Percentiles rank a stretch among this genome's conserved stretches.
phyloP scores from a whole-genome alignment of 306 rosid genomes.

The Psophocarpus tetragonolobus region DNA sequence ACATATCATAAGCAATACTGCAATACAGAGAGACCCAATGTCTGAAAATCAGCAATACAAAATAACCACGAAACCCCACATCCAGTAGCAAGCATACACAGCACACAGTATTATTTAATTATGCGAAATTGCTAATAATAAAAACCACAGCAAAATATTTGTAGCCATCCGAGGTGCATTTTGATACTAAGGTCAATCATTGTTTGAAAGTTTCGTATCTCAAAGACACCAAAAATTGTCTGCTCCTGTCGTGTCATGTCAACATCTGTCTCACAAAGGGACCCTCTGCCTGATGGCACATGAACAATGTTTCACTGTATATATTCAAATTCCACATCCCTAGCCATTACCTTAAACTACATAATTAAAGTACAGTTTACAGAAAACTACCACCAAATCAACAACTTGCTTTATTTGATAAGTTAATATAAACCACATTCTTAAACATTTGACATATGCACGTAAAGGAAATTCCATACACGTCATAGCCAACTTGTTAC shows the following conservation, averaged over 20 bases:
- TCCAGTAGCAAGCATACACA: not conserved
- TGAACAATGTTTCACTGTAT: not conserved
- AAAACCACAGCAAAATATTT: not conserved
- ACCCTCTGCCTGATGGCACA: not conserved
- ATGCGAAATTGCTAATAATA: no score
- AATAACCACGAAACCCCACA: not conserved
- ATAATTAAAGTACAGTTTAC: not conserved
- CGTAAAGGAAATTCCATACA: not conserved
- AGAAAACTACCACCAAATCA: not conserved
- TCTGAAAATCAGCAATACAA: not conserved
- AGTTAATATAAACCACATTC: not conserved
- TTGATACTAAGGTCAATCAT: conserved; percentile 16
- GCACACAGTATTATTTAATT: not conserved
- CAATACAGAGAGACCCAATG: not conserved
- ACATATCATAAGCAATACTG: not conserved
- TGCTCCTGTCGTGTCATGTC: conserved; percentile 29
- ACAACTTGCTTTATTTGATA: not conserved
- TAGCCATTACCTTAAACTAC: not conserved
- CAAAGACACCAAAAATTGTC: conserved; percentile 28
- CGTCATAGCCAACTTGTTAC: not conserved
- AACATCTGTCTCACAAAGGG: conserved; percentile 4
- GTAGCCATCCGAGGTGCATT: not conserved
- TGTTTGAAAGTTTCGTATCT: conserved; percentile 23
- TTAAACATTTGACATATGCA: not conserved
- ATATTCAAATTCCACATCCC: not conserved